These are phyloP conservation scores for Corchorus olitorius DNA, from an alignment of 345 rosid species.

Conservation along the genomic window DNA sequence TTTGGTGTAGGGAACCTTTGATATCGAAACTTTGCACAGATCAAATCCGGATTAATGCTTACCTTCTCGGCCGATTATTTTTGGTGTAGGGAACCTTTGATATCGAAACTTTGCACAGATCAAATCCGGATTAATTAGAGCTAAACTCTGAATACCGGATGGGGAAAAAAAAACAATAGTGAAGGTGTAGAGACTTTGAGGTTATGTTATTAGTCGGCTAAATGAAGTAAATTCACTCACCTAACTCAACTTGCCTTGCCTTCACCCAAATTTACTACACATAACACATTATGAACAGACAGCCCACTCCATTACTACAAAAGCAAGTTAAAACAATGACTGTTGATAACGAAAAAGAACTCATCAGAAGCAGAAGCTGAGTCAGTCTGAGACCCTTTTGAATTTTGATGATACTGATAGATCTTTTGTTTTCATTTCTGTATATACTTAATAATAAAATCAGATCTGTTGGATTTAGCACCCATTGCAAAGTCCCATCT, in stretches of 20 bases:
- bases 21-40: too few species aligned
- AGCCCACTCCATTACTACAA: conserved; percentile 10
- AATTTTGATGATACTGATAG: conserved; percentile 18
- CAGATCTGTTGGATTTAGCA: conserved; percentile 24
- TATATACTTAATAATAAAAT: too few species aligned
- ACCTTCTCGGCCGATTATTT: too few species aligned
- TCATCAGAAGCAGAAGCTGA: neutral
- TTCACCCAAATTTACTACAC: neutral
- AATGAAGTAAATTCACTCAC: conserved; percentile 26
- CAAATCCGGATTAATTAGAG: too few species aligned
- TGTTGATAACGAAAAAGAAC: neutral
- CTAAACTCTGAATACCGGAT: too few species aligned
- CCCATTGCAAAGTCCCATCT: conserved; percentile 41
- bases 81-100: neutral
- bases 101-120: too few species aligned
- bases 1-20: too few species aligned
- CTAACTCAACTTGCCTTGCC: conserved; percentile 10
- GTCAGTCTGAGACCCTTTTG: neutral
- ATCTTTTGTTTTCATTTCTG: conserved; percentile 5
- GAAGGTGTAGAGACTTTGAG: neutral
- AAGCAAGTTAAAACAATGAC: conserved; percentile 11
- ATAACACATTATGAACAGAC: neutral
- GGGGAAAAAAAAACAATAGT: too few species aligned
- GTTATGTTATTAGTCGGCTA: neutral
- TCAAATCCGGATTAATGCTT: too few species aligned